Percentiles rank a stretch among this genome's conserved stretches.
phyloP scores from a whole-genome alignment of 1,284 basidiomycete genomes.

The Moniliophthora roreri region DNA sequence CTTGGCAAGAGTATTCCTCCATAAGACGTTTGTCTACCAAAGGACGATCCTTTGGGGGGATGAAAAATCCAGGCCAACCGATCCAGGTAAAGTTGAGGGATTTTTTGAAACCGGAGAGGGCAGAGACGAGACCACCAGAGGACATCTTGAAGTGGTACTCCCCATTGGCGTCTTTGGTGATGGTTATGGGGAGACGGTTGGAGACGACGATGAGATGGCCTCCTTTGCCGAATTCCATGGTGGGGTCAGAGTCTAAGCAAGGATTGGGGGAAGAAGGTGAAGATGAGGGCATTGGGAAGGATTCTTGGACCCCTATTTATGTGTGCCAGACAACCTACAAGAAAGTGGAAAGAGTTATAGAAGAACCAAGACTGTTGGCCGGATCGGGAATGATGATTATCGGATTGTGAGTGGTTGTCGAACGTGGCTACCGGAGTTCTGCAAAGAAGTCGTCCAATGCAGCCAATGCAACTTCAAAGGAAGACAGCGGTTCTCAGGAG shows the following conservation, averaged over 20 bases:
- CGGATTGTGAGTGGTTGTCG: slow-evolving; percentile 6
- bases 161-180: slow-evolving; percentile 83
- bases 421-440: background rate
- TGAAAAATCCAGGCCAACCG: slow-evolving; percentile 89
- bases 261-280: slow-evolving; percentile 26
- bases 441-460: background rate
- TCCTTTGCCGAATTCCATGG: slow-evolving; percentile 41
- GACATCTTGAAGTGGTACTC: slow-evolving; percentile 98
- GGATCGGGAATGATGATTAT: slow-evolving; percentile 10
- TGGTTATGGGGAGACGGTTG: slow-evolving; percentile 92
- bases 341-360: background rate
- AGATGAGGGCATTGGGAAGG: slow-evolving; percentile 19
- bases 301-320: slow-evolving; percentile 6
- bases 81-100: slow-evolving; percentile 96
- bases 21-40: slow-evolving; percentile 85
- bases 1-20: slow-evolving; percentile 96
- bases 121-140: slow-evolving; percentile 92
- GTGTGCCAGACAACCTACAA: slow-evolving; percentile 1
- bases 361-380: background rate
- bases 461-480: background rate
- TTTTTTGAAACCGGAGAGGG: slow-evolving; percentile 94
- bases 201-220: slow-evolving; percentile 93
- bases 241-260: slow-evolving; percentile 22
- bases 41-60: slow-evolving; percentile 84
- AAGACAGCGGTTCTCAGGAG: background rate